A percentile compares a stretch with the other conserved stretches of the same genome.
Evolutionary conservation across 345 rosid species (phyloP).

Genomic region (Rubroshorea leprosula): DNA sequence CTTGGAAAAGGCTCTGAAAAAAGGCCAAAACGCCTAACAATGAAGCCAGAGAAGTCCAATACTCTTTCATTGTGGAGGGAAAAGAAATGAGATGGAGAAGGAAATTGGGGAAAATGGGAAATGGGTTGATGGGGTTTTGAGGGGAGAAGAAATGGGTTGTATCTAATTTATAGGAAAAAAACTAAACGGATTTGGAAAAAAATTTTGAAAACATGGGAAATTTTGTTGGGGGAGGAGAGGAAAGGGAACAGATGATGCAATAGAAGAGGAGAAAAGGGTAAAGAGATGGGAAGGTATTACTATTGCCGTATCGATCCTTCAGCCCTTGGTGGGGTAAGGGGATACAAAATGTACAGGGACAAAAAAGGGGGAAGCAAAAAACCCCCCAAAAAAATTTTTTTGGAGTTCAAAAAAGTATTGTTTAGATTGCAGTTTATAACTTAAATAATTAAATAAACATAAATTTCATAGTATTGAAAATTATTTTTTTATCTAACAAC

Average conservation of each 20-base stretch:
- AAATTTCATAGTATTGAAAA: no score
- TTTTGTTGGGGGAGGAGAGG: not conserved
- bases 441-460: no score
- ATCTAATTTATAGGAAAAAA: slow-evolving; percentile 15
- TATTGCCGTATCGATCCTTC: no score
- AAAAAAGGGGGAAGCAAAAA: no score
- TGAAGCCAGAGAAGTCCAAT: slow-evolving; percentile 79
- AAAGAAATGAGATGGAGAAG: not conserved
- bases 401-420: no score
- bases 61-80: slow-evolving; percentile 48
- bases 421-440: no score
- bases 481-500: no score
- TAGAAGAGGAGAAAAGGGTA: no score
- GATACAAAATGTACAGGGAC: no score
- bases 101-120: not conserved
- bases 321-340: no score
- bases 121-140: not conserved
- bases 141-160: slow-evolving; percentile 7
- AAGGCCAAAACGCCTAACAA: slow-evolving; percentile 83
- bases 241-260: not conserved
- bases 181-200: slow-evolving; percentile 24
- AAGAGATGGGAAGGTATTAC: no score
- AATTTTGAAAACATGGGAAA: slow-evolving; percentile 18
- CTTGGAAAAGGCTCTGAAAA: slow-evolving; percentile 63
- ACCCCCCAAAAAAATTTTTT: no score